Evolutionary conservation across 2,329 filamentous ascomycete genomes (phyloP).

Genomic region (Trichoderma oligosporum): DNA sequence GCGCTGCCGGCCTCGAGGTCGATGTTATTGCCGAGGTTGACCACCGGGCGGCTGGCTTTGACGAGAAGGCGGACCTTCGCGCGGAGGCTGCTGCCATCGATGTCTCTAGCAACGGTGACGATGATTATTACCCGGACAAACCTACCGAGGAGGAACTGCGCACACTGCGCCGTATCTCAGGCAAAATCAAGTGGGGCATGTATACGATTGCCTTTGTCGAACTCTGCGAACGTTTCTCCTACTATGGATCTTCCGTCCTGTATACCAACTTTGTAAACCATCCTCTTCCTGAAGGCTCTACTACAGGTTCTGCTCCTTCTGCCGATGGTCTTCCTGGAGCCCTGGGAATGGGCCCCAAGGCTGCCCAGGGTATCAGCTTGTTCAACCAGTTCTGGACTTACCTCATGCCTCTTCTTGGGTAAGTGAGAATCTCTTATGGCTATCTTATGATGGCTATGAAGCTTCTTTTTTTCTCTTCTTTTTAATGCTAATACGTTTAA

Average conservation of each 20-base stretch:
- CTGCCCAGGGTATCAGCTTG: conserved; percentile 46
- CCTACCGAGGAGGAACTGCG: conserved; percentile 60
- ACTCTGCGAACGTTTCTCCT: conserved; percentile 72
- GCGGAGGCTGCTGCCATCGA: conserved; percentile 23
- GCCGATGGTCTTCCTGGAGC: conserved; percentile 45
- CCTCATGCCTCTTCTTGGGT: conserved; percentile 55
- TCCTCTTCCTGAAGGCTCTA: conserved; percentile 50
- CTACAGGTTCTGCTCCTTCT: conserved; percentile 46
- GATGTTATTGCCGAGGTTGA: conserved; percentile 37
- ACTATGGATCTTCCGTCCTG: conserved; percentile 67
- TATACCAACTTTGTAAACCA: conserved; percentile 65
- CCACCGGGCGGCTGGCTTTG: conserved; percentile 26
- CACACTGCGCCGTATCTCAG: conserved; percentile 61
- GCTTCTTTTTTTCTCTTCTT: neutral
- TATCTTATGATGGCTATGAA: too few species aligned
- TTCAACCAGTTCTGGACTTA: conserved; percentile 63
- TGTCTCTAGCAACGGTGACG: conserved; percentile 24
- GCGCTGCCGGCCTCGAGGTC: conserved; percentile 34
- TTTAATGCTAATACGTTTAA: neutral
- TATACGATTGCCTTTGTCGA: conserved; percentile 71
- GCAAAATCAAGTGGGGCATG: conserved; percentile 60
- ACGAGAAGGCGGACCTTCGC: conserved; percentile 25
- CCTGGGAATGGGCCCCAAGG: conserved; percentile 55
- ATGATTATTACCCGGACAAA: conserved; percentile 35
- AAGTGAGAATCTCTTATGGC: too few species aligned